phyloP scores from a whole-genome alignment of 768 basidiomycete genomes.

The Megacollybia marginata region DNA sequence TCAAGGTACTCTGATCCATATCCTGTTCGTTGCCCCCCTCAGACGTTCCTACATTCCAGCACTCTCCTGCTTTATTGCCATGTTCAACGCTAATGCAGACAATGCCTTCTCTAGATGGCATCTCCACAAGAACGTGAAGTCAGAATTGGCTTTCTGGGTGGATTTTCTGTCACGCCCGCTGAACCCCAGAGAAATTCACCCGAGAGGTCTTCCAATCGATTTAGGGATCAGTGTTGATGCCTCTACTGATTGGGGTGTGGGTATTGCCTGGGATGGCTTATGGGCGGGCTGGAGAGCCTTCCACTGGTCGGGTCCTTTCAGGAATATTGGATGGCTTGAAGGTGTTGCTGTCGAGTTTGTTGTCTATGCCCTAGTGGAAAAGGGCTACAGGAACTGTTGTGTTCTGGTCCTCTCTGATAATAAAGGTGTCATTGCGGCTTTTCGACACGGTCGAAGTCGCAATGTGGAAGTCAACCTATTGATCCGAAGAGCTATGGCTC shows the following conservation, averaged over 20 bases:
- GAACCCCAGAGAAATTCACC: no score
- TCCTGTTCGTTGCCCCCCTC: no score
- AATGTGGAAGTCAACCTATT: slow-evolving; percentile 1
- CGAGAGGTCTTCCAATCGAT: not conserved
- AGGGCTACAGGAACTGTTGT: not conserved
- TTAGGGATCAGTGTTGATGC: not conserved
- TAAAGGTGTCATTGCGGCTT: slow-evolving; percentile 3
- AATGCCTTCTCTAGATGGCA: no score
- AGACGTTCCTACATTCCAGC: no score
- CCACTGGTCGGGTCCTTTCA: not conserved
- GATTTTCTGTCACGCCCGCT: no score
- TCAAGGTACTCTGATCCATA: no score
- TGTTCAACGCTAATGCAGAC: no score
- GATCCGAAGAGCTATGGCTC: not conserved
- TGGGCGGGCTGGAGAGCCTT: not conserved
- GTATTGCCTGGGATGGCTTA: not conserved
- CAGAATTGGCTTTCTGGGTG: no score
- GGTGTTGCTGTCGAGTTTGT: not conserved
- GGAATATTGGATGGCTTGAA: not conserved
- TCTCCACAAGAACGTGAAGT: no score
- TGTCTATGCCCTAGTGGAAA: not conserved
- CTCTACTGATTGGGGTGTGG: not conserved
- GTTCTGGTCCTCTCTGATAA: slow-evolving; percentile 3
- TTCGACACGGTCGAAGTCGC: not conserved
- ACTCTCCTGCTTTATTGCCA: no score